phyloP scores from a whole-genome alignment of 345 rosid genomes.

The Luvunga scandens region DNA sequence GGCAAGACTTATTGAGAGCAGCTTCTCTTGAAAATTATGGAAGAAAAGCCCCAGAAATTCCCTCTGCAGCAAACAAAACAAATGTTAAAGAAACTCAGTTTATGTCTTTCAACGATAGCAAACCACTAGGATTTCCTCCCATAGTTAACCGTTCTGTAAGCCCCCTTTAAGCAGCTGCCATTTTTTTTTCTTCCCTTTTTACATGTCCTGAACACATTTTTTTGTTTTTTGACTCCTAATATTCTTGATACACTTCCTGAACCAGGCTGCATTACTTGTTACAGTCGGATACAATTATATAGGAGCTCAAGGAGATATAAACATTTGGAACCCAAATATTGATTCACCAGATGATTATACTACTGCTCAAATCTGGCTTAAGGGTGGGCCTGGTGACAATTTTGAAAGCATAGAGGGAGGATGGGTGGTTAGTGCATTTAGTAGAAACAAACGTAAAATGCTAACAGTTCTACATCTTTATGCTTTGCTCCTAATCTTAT shows the following conservation, averaged over 20 bases:
- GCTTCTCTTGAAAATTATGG: constrained; percentile 29
- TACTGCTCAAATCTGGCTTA: constrained; percentile 45
- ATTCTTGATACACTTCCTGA: constrained; percentile 1
- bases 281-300: constrained; percentile 32
- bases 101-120: neutral
- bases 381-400: constrained; percentile 19
- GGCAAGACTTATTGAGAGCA: constrained; percentile 39
- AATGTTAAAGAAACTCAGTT: neutral
- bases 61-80: neutral
- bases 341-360: constrained; percentile 30
- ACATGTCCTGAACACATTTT: neutral
- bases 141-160: constrained; percentile 36
- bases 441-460: neutral
- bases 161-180: neutral
- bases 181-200: neutral
- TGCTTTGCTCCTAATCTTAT: neutral
- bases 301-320: constrained; percentile 43
- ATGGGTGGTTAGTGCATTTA: constrained; percentile 39
- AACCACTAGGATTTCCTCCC: neutral
- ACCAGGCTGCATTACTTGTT: constrained; percentile 30
- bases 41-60: constrained; percentile 18
- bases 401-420: constrained; percentile 47
- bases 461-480: neutral
- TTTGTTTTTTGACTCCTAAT: neutral
- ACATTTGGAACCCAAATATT: constrained; percentile 45